A percentile compares a stretch with the other conserved stretches of the same genome.
Evolutionary conservation across 164 flowering plant species (phyloP).

Genomic region (Piper betle): DNA sequence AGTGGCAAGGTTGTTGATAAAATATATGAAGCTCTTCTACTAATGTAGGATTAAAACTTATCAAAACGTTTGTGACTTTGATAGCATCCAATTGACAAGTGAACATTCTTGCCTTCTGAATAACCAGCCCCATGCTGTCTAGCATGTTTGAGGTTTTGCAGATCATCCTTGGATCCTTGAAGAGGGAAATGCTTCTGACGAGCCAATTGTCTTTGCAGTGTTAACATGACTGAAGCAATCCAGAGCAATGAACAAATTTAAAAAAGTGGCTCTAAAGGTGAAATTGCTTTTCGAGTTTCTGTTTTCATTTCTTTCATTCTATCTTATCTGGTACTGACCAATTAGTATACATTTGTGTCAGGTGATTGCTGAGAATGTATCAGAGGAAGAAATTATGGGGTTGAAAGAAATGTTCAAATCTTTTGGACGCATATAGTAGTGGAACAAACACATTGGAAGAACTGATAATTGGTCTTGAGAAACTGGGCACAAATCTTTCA

Average conservation of each 20-base stretch:
- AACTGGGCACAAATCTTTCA: slow-evolving; percentile 82
- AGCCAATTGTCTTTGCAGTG: slow-evolving; percentile 87
- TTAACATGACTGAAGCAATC: slow-evolving; percentile 87
- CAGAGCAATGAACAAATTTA: slow-evolving; percentile 92
- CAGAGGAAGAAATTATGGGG: slow-evolving; percentile 95
- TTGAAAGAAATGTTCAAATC: slow-evolving; percentile 97
- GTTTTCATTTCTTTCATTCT: neutral
- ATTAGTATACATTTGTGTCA: no score
- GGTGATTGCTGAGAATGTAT: slow-evolving; percentile 69
- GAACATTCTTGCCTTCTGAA: neutral
- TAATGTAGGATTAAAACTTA: no score
- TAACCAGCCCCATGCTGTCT: neutral
- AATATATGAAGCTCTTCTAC: no score
- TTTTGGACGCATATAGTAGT: slow-evolving; percentile 91
- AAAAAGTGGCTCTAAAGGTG: slow-evolving; percentile 89
- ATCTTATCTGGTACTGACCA: neutral
- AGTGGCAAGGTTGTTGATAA: no score
- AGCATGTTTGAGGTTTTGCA: slow-evolving; percentile 16
- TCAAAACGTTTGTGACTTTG: no score
- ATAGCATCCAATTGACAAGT: no score
- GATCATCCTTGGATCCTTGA: slow-evolving; percentile 89
- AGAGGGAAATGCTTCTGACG: slow-evolving; percentile 89
- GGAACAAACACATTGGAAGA: slow-evolving; percentile 92
- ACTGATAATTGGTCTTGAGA: slow-evolving; percentile 81
- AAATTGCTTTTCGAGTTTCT: slow-evolving; percentile 2